Conservation (phyloP, 768 basidiomycete species). For the Russula ochroleuca region DNA sequence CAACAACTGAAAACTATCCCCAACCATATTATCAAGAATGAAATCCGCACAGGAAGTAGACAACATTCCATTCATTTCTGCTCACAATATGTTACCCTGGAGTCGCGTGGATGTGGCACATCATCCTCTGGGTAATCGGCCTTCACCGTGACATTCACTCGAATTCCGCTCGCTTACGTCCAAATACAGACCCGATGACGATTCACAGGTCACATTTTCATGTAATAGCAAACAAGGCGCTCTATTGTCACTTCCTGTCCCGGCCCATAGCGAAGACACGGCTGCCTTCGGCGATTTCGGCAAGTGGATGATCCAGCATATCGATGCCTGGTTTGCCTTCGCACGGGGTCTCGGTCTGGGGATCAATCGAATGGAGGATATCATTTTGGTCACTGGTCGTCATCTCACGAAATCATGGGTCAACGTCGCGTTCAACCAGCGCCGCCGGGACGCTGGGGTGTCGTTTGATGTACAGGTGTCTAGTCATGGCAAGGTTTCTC, state of each 20-base stretch:
- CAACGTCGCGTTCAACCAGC: not conserved
- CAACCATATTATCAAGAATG: not conserved
- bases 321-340: not conserved
- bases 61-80: not conserved
- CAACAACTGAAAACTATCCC: not conserved
- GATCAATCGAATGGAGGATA: not conserved
- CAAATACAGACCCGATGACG: not conserved
- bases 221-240: not conserved
- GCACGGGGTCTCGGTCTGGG: not conserved
- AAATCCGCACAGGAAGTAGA: not conserved
- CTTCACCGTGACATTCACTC: not conserved
- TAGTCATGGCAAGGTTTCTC: not conserved
- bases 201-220: not conserved
- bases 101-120: not conserved
- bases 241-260: not conserved
- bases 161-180: not conserved
- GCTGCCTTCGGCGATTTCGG: not conserved
- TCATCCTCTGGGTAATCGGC: not conserved
- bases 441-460: not conserved
- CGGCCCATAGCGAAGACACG: not conserved
- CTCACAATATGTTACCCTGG: not conserved
- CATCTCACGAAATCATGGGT: not conserved
- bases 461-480: not conserved
- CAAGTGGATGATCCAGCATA: not conserved
- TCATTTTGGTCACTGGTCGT: not conserved